phyloP scores from a whole-genome alignment of 2,329 filamentous ascomycete species.

The Aureobasidium melanogenum region DNA sequence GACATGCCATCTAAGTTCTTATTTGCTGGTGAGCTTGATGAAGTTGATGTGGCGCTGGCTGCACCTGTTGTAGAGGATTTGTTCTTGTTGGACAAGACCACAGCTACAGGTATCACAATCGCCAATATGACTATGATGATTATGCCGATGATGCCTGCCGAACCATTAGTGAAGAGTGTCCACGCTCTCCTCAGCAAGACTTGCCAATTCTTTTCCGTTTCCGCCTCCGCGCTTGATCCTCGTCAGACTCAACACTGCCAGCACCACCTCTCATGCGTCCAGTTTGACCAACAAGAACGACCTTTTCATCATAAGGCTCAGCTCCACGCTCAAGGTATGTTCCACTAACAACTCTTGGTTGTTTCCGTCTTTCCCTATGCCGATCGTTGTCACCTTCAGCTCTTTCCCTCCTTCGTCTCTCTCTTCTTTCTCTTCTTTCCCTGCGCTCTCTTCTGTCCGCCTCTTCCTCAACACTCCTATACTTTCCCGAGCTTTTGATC shows the following conservation, averaged over 20 bases:
- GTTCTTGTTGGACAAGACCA: conserved; percentile 37
- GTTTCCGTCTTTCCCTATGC: conserved; percentile 17
- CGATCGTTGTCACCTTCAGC: conserved; percentile 4
- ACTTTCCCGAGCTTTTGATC: background rate
- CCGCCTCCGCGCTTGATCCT: conserved; percentile 32
- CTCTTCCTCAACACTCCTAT: conserved; percentile 11
- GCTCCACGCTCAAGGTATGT: conserved; percentile 33
- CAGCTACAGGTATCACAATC: conserved; percentile 39
- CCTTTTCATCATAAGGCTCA: conserved; percentile 31
- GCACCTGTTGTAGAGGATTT: conserved; percentile 14
- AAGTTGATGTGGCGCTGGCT: conserved; percentile 15
- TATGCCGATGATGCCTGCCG: conserved; percentile 17
- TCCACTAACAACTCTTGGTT: conserved; percentile 36
- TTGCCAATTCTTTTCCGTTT: conserved; percentile 52
- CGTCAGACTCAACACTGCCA: conserved; percentile 21
- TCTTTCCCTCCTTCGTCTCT: conserved; percentile 37
- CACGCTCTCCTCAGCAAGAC: conserved; percentile 20
- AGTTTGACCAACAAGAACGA: conserved; percentile 29
- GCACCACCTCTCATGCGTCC: conserved; percentile 34
- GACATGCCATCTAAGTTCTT: conserved; percentile 37
- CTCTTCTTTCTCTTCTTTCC: conserved; percentile 20
- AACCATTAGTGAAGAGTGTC: conserved; percentile 13
- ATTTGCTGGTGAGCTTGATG: conserved; percentile 30
- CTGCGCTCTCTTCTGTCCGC: conserved; percentile 7
- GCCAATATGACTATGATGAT: conserved; percentile 35